Evolutionary conservation across 1,284 basidiomycete genomes (phyloP).

Genomic region (Ustilago bromivora): DNA sequence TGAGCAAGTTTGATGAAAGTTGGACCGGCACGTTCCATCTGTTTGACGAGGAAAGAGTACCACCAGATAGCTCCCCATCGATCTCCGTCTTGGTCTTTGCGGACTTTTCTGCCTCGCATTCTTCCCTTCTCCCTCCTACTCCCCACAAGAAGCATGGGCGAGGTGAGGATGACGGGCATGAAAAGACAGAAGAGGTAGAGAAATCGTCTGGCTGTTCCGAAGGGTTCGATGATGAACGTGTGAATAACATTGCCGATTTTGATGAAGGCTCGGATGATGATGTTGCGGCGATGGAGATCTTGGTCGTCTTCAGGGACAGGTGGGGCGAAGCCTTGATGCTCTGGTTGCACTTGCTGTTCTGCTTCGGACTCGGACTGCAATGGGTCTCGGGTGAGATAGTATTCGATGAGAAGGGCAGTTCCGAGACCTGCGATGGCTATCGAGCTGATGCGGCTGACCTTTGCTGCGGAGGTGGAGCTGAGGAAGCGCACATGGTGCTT

Average conservation of each 20-base stretch:
- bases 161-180: slow-evolving; percentile 83
- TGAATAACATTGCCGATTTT: slow-evolving; percentile 45
- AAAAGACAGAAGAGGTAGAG: slow-evolving; percentile 86
- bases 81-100: slow-evolving; percentile 53
- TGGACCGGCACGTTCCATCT: slow-evolving; percentile 94
- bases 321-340: slow-evolving; percentile 41
- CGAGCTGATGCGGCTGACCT: slow-evolving; percentile 20
- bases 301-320: slow-evolving; percentile 45
- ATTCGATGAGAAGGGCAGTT: slow-evolving; percentile 15
- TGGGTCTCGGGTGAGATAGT: slow-evolving; percentile 20
- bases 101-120: slow-evolving; percentile 42
- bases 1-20: slow-evolving; percentile 99
- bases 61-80: slow-evolving; percentile 77
- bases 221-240: slow-evolving; percentile 81
- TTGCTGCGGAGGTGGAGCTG: neutral
- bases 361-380: slow-evolving; percentile 25
- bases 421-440: slow-evolving; percentile 40
- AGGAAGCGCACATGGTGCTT: slow-evolving; percentile 8
- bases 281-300: slow-evolving; percentile 33
- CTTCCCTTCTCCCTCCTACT: slow-evolving; percentile 53
- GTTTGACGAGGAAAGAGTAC: slow-evolving; percentile 87
- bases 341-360: neutral
- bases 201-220: slow-evolving; percentile 86
- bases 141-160: slow-evolving; percentile 86
- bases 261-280: slow-evolving; percentile 32